phyloP scores from a whole-genome alignment of 176 grass and related monocot species.

The Puccinellia tenuiflora region DNA sequence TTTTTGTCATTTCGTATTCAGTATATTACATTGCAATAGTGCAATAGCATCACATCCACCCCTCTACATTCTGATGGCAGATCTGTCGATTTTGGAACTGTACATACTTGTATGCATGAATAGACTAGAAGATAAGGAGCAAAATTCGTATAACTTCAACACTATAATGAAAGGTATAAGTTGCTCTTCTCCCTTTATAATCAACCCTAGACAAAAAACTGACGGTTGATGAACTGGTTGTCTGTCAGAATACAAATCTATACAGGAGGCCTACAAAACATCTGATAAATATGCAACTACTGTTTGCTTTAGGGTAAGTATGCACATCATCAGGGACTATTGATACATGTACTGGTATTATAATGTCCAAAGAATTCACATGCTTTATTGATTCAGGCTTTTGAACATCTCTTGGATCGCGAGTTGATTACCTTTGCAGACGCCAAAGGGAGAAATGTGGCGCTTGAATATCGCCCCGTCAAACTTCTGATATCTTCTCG shows the following conservation, averaged over 20 bases:
- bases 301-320: conserved; percentile 75
- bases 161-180: conserved; percentile 83
- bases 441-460: conserved; percentile 54
- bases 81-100: conserved; percentile 79
- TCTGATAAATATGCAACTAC: conserved; percentile 71
- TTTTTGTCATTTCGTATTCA: not conserved
- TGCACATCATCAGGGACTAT: not conserved
- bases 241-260: conserved; percentile 77
- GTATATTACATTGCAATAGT: not conserved
- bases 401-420: conserved; percentile 83
- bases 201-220: conserved; percentile 12
- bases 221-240: conserved; percentile 19
- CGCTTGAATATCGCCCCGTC: conserved; percentile 64
- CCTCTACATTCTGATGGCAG: conserved; percentile 39
- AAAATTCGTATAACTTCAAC: conserved; percentile 79
- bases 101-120: conserved; percentile 96
- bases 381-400: conserved; percentile 50
- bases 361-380: not conserved
- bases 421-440: conserved; percentile 84
- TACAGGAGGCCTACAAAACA: conserved; percentile 90
- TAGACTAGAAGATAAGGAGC: conserved; percentile 84
- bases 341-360: not conserved
- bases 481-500: conserved; percentile 76
- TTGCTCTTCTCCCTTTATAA: not conserved
- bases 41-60: not conserved